A percentile compares a stretch with the other conserved stretches of the same genome.
Evolutionary conservation across 805 yeast genomes (phyloP).

Genomic region (Ogataea trehaloabstinens): DNA sequence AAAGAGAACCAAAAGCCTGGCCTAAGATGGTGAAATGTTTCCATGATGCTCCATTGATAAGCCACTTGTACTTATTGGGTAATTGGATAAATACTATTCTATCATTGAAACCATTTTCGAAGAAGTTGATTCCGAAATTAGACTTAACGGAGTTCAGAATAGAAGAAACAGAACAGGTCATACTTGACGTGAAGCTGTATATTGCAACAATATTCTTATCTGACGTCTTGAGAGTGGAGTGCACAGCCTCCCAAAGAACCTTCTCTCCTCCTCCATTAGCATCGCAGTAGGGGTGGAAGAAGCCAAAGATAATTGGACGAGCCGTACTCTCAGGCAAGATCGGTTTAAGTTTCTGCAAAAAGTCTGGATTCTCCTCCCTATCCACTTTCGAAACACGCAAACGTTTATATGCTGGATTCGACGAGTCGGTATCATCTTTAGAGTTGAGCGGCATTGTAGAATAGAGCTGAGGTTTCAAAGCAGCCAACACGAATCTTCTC

Average conservation of each 20-base stretch:
- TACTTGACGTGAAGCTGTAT: constrained; percentile 43
- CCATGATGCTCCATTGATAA: constrained; percentile 75
- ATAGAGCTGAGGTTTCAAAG: constrained; percentile 30
- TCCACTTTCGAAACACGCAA: constrained; percentile 30
- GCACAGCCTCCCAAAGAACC: constrained; percentile 92
- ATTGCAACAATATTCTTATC: constrained; percentile 57
- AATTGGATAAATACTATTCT: constrained; percentile 33
- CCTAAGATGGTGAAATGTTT: constrained; percentile 77
- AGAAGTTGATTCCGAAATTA: constrained; percentile 30
- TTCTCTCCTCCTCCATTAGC: constrained; percentile 99
- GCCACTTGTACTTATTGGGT: constrained; percentile 36
- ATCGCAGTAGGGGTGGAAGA: constrained; percentile 92
- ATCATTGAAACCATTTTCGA: constrained; percentile 19
- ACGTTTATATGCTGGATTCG: constrained; percentile 8
- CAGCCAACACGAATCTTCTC: constrained; percentile 32
- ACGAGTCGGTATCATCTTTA: constrained; percentile 13
- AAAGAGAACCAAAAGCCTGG: constrained; percentile 78
- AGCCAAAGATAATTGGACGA: constrained; percentile 63
- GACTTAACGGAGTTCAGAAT: constrained; percentile 22
- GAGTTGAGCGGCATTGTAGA: constrained; percentile 33
- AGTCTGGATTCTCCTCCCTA: constrained; percentile 16
- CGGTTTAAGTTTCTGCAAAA: constrained; percentile 26
- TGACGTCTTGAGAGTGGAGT: constrained; percentile 55
- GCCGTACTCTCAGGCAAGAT: constrained; percentile 30
- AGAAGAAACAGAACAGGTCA: constrained; percentile 23